Percentiles rank a stretch among this genome's conserved stretches.
Evolutionary conservation across 2,329 filamentous ascomycete species (phyloP).

Genomic region (Sporothrix dimorphospora): DNA sequence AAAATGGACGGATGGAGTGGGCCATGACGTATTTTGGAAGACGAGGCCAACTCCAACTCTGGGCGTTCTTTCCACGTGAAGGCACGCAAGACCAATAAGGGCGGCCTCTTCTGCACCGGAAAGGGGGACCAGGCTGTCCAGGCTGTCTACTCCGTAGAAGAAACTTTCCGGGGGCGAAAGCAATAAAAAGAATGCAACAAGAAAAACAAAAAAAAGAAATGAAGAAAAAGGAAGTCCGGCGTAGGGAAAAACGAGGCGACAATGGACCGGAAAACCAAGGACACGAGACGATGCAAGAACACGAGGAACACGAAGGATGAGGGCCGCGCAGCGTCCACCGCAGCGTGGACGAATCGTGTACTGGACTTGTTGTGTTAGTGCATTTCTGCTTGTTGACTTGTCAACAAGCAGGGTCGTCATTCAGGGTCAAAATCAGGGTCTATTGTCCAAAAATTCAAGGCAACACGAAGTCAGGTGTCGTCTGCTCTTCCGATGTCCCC

Average conservation of each 20-base stretch:
- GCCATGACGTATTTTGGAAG: slow-evolving; percentile 2
- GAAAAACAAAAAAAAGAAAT: background rate
- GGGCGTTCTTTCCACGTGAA: background rate
- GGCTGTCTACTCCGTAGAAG: no score
- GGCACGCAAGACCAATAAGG: background rate
- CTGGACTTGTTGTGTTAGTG: background rate
- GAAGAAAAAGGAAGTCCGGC: background rate
- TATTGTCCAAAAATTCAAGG: background rate
- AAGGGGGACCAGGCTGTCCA: background rate
- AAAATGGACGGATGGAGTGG: background rate
- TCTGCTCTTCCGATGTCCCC: background rate
- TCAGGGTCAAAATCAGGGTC: background rate
- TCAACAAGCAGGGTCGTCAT: background rate
- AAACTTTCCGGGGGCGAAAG: background rate
- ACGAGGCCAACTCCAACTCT: slow-evolving; percentile 10
- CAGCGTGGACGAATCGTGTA: background rate
- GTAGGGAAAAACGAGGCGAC: background rate
- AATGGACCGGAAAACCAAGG: background rate
- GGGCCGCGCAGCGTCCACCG: background rate
- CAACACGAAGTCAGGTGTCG: background rate
- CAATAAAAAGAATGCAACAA: no score
- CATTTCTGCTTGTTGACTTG: background rate
- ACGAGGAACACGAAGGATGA: slow-evolving; percentile 11
- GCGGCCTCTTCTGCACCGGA: background rate
- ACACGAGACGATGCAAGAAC: background rate